phyloP scores from a whole-genome alignment of 495 filamentous ascomycete genomes.

The Trypethelium eluteriae region DNA sequence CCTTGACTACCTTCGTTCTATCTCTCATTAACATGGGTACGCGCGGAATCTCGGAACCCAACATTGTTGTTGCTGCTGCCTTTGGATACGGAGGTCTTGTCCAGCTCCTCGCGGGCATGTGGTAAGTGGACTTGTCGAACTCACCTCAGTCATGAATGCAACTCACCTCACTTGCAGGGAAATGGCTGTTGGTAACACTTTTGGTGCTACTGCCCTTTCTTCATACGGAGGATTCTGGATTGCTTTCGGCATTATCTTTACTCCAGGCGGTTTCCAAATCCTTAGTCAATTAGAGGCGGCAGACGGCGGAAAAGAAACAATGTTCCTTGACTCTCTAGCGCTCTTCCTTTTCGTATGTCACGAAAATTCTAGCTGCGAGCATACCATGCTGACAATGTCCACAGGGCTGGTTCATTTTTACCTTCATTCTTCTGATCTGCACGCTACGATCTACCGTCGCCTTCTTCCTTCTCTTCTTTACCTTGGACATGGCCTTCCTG shows the following conservation, averaged over 20 bases:
- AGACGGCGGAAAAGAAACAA: slow-evolving; percentile 36
- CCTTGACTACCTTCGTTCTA: slow-evolving; percentile 90
- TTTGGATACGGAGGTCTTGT: slow-evolving; percentile 61
- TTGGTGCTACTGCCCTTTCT: slow-evolving; percentile 91
- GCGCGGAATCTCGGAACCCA: slow-evolving; percentile 43
- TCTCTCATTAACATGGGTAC: slow-evolving; percentile 73
- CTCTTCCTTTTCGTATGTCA: slow-evolving; percentile 68
- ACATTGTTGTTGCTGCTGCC: slow-evolving; percentile 38
- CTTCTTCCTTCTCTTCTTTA: slow-evolving; percentile 94
- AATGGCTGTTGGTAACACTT: slow-evolving; percentile 95
- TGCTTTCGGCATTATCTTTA: slow-evolving; percentile 79
- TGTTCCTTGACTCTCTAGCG: slow-evolving; percentile 64
- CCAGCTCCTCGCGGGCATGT: slow-evolving; percentile 94
- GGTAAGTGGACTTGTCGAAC: slow-evolving; percentile 52
- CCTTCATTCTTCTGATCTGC: slow-evolving; percentile 75
- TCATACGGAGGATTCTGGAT: slow-evolving; percentile 99
- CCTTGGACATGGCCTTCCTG: slow-evolving; percentile 85
- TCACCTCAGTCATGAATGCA: background rate
- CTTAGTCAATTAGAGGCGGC: slow-evolving; percentile 32
- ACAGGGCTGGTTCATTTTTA: slow-evolving; percentile 96
- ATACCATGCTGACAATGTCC: background rate
- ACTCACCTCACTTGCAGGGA: slow-evolving; percentile 52
- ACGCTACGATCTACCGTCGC: slow-evolving; percentile 89
- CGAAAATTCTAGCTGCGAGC: background rate
- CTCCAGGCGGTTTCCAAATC: slow-evolving; percentile 67